Evolutionary conservation across 2,329 filamentous ascomycete species (phyloP).

Genomic region (Stagonosporopsis vannaccii): DNA sequence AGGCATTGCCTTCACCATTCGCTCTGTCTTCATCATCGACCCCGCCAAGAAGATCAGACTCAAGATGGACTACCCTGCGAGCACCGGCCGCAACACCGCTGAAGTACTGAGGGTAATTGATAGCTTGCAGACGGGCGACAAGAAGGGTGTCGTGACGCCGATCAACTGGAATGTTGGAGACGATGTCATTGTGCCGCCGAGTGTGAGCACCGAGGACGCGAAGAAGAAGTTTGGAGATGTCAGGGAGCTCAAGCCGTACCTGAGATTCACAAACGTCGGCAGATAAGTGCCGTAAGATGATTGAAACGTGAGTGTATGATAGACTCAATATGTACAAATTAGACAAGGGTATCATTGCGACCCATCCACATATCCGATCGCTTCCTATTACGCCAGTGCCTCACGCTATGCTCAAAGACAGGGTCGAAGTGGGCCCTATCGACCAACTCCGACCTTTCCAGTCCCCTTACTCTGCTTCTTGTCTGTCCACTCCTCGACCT

Average conservation of each 20-base stretch:
- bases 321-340: not conserved
- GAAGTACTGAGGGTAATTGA: constrained; percentile 67
- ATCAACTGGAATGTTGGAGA: constrained; percentile 91
- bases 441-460: constrained; percentile 15
- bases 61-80: constrained; percentile 91
- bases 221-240: constrained; percentile 84
- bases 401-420: constrained; percentile 11
- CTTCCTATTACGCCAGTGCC: not conserved
- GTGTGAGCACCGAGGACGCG: constrained; percentile 83
- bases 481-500: constrained; percentile 80
- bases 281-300: constrained; percentile 39
- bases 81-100: constrained; percentile 72
- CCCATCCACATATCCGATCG: not conserved
- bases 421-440: not conserved
- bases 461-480: constrained; percentile 70
- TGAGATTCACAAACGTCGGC: constrained; percentile 69
- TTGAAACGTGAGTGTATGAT: not conserved
- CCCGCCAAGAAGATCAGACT: constrained; percentile 91
- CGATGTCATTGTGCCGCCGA: constrained; percentile 90
- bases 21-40: constrained; percentile 94
- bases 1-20: constrained; percentile 87
- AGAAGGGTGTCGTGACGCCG: constrained; percentile 85
- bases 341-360: constrained; percentile 12
- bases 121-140: constrained; percentile 73
- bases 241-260: constrained; percentile 69